Percentiles rank a stretch among this genome's conserved stretches.
phyloP scores from a whole-genome alignment of 768 basidiomycete species.

The Astraeus odoratus region DNA sequence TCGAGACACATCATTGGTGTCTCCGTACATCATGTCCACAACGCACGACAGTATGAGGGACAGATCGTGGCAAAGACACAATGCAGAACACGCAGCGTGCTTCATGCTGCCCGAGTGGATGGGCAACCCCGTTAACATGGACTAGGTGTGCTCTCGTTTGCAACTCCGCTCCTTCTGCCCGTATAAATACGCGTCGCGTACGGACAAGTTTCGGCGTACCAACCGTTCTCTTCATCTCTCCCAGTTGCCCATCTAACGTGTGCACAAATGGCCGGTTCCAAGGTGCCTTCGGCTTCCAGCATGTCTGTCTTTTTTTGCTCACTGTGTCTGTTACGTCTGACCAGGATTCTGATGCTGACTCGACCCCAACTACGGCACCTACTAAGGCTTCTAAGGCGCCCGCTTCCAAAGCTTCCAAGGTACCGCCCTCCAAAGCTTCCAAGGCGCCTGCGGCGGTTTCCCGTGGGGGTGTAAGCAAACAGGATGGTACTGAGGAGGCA shows the following conservation, averaged over 20 bases:
- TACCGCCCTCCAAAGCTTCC: constrained; percentile 38
- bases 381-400: constrained; percentile 25
- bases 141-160: neutral
- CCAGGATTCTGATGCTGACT: neutral
- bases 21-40: too few species aligned
- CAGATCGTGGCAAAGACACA: too few species aligned
- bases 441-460: constrained; percentile 13
- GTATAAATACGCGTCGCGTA: neutral
- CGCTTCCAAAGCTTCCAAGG: constrained; percentile 45
- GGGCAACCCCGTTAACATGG: too few species aligned
- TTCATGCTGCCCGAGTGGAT: too few species aligned
- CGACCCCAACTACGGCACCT: constrained; percentile 14
- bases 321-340: neutral
- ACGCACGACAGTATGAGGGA: too few species aligned
- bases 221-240: neutral
- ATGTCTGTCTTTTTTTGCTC: neutral
- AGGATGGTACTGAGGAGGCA: constrained; percentile 31
- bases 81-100: too few species aligned
- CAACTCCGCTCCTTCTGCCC: neutral
- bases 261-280: neutral
- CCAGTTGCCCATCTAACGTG: neutral
- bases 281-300: too few species aligned
- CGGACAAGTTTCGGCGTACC: too few species aligned
- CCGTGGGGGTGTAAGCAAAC: constrained; percentile 6
- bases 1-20: too few species aligned